Evolutionary conservation across 352 stramenopile species (phyloP), one percentile per base, ranked within the genome.

Genomic region (Phytophthora pini): DNA sequence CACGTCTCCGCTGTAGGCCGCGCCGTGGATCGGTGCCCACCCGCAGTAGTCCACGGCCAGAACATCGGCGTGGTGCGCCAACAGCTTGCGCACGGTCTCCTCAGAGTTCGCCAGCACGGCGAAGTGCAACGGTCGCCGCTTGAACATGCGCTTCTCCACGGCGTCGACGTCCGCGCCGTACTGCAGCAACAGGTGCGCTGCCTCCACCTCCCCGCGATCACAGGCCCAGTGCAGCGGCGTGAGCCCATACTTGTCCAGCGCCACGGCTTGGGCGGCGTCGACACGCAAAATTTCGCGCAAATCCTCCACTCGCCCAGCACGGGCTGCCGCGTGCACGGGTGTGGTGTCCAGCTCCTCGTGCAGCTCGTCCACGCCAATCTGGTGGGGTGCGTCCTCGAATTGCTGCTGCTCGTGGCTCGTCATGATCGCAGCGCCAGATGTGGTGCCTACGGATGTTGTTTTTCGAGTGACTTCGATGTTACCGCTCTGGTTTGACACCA

Each of bases 181-280:
- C 17, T 58, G 60, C 3, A 93, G 55, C 29, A 93, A 65, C 22
- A 80, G 60, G 17, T 49, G 29, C 5, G 65, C 69, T 5, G 65
- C 56, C 2, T 34, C 66, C 1, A 49, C 50, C n/a, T 90, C 58
- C 9, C 76, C 81, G 22, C 80, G 73, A 29, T 93, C 85, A 27
- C 79, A 81, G 9, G 82, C 79, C 85, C 85, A 93, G 69, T 93
- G 82, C 57, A 93, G 65, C 29, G 81, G 64, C 32, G 82, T 91
- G 58, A 93, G 73, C 1, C 71, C 70, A 65, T 92, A 93, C 73
- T 92, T 90, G 75, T 92, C 84, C 15, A 72, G 63, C 53, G 68
- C 56, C 38, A 65, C 8, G 32, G 75, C 64, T 48, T 82, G 68
- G 22, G 59, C 31, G 12, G 43, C 29, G 15, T 87, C 73, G 3